Evolutionary conservation across 345 rosid genomes (phyloP).

Genomic region (Eucalyptus erythrocorys): DNA sequence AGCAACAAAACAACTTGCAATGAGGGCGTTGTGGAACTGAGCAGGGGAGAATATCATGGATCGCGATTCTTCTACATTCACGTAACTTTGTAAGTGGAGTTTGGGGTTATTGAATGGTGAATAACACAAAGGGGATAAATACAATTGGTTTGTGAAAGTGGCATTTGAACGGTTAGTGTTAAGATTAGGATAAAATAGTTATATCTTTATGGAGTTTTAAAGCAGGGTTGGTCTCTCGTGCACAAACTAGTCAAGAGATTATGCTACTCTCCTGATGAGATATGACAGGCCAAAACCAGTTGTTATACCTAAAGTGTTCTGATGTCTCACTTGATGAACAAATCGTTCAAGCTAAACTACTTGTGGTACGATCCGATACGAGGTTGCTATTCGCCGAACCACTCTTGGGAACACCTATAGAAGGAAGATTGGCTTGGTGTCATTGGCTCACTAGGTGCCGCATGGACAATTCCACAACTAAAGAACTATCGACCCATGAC

Average conservation of each 20-base stretch:
- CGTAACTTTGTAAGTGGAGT: background rate
- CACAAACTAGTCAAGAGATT: accelerated
- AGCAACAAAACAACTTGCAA: accelerated
- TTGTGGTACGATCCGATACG: accelerated
- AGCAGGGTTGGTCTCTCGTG: accelerated
- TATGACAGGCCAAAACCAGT: accelerated
- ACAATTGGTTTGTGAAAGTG: background rate
- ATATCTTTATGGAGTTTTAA: too few relatives aligned
- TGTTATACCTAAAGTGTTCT: accelerated
- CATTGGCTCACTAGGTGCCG: background rate
- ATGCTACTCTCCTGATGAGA: too few relatives aligned
- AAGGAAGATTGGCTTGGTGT: background rate
- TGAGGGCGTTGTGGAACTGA: accelerated
- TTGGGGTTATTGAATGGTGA: background rate
- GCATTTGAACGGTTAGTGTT: background rate
- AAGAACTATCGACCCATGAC: too few relatives aligned
- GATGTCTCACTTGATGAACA: accelerated
- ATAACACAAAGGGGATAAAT: background rate
- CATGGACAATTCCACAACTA: background rate
- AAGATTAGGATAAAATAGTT: background rate
- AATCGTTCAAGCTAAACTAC: accelerated
- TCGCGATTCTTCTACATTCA: accelerated
- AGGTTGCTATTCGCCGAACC: accelerated
- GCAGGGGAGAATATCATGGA: background rate
- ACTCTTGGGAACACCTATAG: too few relatives aligned